Percentiles rank a stretch among this genome's conserved stretches.
Evolutionary conservation across 495 filamentous ascomycete species (phyloP).

Genomic region (Halenospora varia): DNA sequence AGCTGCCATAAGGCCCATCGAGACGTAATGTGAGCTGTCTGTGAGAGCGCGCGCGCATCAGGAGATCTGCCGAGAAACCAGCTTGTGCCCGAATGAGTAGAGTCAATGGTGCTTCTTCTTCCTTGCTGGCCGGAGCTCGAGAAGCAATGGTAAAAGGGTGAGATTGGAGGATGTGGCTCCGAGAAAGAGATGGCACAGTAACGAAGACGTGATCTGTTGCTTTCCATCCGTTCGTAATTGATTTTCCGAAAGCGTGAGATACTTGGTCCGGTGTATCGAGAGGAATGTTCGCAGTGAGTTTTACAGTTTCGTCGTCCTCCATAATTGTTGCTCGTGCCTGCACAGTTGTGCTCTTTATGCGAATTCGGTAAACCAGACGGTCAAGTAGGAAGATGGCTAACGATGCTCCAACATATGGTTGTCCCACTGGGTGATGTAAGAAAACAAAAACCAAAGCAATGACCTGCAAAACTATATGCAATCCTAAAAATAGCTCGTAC

Average conservation of each 20-base stretch:
- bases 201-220: slow-evolving; percentile 58
- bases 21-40: slow-evolving; percentile 33
- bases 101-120: slow-evolving; percentile 37
- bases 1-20: slow-evolving; percentile 59
- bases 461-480: slow-evolving; percentile 51
- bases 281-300: slow-evolving; percentile 37
- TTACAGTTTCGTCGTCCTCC: slow-evolving; percentile 44
- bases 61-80: slow-evolving; percentile 53
- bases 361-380: slow-evolving; percentile 50
- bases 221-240: slow-evolving; percentile 47
- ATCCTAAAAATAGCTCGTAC: slow-evolving; percentile 56
- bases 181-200: slow-evolving; percentile 44
- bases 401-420: slow-evolving; percentile 37
- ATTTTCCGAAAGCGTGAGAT: slow-evolving; percentile 21
- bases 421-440: slow-evolving; percentile 42
- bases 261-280: neutral
- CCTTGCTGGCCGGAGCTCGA: slow-evolving; percentile 28
- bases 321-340: slow-evolving; percentile 43
- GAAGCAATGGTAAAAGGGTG: slow-evolving; percentile 64
- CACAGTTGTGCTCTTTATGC: slow-evolving; percentile 37
- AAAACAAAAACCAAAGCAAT: slow-evolving; percentile 48
- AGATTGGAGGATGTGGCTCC: slow-evolving; percentile 42
- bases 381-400: slow-evolving; percentile 54
- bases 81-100: slow-evolving; percentile 53
- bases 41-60: slow-evolving; percentile 41